Evolutionary conservation across 257 asterid species (phyloP).

Genomic region (Petunia secreta): DNA sequence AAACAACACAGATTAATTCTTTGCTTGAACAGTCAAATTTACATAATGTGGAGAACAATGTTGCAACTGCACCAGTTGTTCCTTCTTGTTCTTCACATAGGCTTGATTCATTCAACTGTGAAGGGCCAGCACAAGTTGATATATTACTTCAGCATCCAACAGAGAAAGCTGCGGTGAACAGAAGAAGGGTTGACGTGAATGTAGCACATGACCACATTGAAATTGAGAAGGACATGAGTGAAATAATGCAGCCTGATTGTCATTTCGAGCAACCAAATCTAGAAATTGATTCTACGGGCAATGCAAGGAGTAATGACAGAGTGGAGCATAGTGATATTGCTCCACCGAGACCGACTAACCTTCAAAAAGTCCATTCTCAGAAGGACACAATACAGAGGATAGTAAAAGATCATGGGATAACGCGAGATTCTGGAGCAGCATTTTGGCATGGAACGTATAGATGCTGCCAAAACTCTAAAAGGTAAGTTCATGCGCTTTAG

Average conservation of each 20-base stretch:
- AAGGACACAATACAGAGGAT: background rate
- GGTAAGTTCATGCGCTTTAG: background rate
- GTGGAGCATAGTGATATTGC: background rate
- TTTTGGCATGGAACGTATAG: background rate
- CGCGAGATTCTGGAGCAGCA: background rate
- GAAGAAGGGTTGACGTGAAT: background rate
- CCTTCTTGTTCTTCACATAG: background rate
- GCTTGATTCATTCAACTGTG: background rate
- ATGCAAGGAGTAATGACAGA: background rate
- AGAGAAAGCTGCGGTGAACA: background rate
- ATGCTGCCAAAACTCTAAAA: background rate
- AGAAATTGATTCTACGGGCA: background rate
- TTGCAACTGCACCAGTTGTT: background rate
- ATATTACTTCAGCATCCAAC: background rate
- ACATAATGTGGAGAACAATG: too few species aligned
- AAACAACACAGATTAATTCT: too few species aligned
- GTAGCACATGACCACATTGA: background rate
- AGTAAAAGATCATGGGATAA: background rate
- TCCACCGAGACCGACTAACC: background rate
- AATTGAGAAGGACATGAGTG: background rate
- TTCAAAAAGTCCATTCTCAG: background rate
- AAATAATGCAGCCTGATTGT: background rate
- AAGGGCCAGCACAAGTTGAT: background rate
- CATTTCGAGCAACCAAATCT: background rate
- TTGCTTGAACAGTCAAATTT: too few species aligned